Evolutionary conservation across 805 yeast species (phyloP).

Genomic region (Schwanniomyces vanrijiae): DNA sequence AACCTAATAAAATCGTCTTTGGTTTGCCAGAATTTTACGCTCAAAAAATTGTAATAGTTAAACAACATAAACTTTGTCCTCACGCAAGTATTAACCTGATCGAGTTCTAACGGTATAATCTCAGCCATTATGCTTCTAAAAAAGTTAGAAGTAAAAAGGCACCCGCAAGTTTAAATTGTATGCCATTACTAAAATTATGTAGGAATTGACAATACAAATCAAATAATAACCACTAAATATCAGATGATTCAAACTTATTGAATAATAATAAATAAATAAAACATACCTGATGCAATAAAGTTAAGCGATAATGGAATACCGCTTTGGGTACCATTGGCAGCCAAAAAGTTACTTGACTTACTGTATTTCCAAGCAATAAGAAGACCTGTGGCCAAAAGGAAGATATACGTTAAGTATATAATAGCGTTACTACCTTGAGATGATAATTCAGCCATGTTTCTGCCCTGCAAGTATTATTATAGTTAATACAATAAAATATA

Average conservation of each 20-base stretch:
- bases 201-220: background rate
- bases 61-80: constrained; percentile 30
- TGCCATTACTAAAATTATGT: background rate
- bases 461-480: background rate
- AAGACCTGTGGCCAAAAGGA: constrained; percentile 39
- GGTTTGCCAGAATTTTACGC: background rate
- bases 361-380: constrained; percentile 56
- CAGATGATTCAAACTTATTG: background rate
- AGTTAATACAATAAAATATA: background rate
- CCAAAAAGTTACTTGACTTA: constrained; percentile 57
- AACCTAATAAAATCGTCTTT: background rate
- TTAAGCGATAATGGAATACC: constrained; percentile 83
- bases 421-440: constrained; percentile 45
- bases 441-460: constrained; percentile 26
- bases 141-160: constrained; percentile 18
- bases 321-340: constrained; percentile 77
- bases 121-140: constrained; percentile 28
- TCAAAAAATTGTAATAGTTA: background rate
- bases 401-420: constrained; percentile 40
- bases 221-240: background rate
- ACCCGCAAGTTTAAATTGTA: constrained; percentile 27
- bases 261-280: background rate
- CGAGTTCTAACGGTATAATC: constrained; percentile 45
- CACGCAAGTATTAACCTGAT: constrained; percentile 47
- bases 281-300: constrained; percentile 88